phyloP scores from a whole-genome alignment of 768 basidiomycete species.

The Boletus barrowsii region DNA sequence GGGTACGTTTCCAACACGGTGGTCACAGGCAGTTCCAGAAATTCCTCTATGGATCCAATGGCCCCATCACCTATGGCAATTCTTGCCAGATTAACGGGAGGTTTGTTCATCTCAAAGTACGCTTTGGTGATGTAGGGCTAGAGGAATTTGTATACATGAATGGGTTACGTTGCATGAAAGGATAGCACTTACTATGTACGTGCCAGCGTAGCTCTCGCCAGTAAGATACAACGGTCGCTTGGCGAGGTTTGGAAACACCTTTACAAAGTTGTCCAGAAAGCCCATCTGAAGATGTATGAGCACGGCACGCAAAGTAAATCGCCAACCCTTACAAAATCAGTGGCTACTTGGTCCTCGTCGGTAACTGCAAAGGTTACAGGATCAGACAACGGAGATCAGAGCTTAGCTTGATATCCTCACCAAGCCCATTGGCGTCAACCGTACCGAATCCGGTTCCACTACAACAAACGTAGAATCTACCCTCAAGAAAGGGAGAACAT shows the following conservation, averaged over 20 bases:
- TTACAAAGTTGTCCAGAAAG: conserved; percentile 66
- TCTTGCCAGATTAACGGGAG: conserved; percentile 65
- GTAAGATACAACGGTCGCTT: conserved; percentile 63
- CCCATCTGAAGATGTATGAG: conserved; percentile 48
- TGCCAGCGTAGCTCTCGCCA: conserved; percentile 76
- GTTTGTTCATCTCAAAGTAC: conserved; percentile 56
- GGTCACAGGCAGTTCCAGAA: conserved; percentile 54
- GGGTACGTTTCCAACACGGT: conserved; percentile 68
- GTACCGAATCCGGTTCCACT: conserved; percentile 43
- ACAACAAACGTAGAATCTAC: not conserved
- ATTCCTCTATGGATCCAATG: conserved; percentile 46
- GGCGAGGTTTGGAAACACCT: conserved; percentile 65
- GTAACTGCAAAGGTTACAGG: conserved; percentile 34
- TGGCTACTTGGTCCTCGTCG: conserved; percentile 61
- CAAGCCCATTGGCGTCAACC: conserved; percentile 54
- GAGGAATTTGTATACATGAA: conserved; percentile 19
- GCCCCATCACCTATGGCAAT: conserved; percentile 69
- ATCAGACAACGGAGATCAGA: not conserved
- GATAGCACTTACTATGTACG: conserved; percentile 50
- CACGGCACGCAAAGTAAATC: not conserved
- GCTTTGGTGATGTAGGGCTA: conserved; percentile 75
- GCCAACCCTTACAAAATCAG: conserved; percentile 37
- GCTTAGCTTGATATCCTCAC: conserved; percentile 29
- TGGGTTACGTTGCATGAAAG: conserved; percentile 28
- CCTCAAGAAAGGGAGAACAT: not conserved